These are phyloP conservation scores for Pinus taeda DNA, from an alignment of 75 land plant genomes.

Conservation along the genomic window DNA sequence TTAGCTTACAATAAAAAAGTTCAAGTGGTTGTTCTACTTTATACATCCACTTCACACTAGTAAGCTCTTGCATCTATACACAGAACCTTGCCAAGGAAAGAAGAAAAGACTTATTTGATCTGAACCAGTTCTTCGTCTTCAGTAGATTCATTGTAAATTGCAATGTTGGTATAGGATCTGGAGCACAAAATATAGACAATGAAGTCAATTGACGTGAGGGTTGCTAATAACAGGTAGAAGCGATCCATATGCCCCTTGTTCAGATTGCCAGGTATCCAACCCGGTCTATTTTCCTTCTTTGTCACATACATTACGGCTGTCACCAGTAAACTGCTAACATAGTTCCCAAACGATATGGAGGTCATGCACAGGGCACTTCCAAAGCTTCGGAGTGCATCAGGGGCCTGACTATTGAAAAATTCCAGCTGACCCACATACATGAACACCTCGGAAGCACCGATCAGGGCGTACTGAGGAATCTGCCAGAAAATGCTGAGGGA, in stretches of 20 bases:
- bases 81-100: too few relatives aligned
- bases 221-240: conserved; percentile 40
- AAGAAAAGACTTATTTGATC: too few relatives aligned
- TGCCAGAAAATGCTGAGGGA: conserved; percentile 41
- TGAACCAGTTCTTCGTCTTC: too few relatives aligned
- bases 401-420: conserved; percentile 48
- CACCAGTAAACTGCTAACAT: conserved; percentile 36
- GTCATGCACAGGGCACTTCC: conserved; percentile 35
- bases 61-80: too few relatives aligned
- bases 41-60: too few relatives aligned
- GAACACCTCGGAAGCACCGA: conserved; percentile 35
- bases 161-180: too few relatives aligned
- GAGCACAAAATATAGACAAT: conserved; percentile 30
- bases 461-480: conserved; percentile 33
- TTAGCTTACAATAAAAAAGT: too few relatives aligned
- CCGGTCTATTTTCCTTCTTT: conserved; percentile 14
- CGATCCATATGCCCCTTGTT: conserved; percentile 38
- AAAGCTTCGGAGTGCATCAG: conserved; percentile 44
- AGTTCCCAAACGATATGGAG: conserved; percentile 35
- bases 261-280: conserved; percentile 45
- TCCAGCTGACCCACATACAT: conserved; percentile 45
- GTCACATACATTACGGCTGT: conserved; percentile 26
- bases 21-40: too few relatives aligned
- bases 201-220: conserved; percentile 22
- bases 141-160: too few relatives aligned